phyloP scores from a whole-genome alignment of 2,329 filamentous ascomycete genomes.

The Microsporum ferrugineum region DNA sequence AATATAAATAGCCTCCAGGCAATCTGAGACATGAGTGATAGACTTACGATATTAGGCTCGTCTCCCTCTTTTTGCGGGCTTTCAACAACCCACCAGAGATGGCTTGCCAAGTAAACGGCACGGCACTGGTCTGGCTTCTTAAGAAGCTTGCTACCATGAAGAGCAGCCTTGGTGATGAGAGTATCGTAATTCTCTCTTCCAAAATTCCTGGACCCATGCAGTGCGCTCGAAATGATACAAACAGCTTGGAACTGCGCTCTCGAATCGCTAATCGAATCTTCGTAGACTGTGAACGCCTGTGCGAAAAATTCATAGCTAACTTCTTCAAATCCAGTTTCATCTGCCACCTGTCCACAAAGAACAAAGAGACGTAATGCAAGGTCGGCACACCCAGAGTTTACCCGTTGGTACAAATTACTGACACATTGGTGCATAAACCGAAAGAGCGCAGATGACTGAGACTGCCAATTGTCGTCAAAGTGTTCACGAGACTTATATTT shows the following conservation, averaged over 20 bases:
- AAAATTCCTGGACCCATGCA: conserved; percentile 83
- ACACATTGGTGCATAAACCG: conserved; percentile 90
- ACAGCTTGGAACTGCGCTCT: conserved; percentile 97
- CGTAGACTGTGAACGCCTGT: conserved; percentile 95
- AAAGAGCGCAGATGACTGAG: conserved; percentile 69
- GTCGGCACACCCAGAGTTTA: conserved; percentile 72
- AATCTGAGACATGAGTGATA: not conserved
- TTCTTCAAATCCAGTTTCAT: conserved; percentile 85
- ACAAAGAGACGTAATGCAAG: conserved; percentile 82
- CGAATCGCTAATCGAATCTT: conserved; percentile 90
- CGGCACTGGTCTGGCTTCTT: conserved; percentile 98
- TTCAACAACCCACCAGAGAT: conserved; percentile 95
- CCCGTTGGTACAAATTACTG: conserved; percentile 75
- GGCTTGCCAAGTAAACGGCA: conserved; percentile 89
- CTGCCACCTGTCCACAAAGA: conserved; percentile 82
- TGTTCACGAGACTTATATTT: conserved; percentile 86
- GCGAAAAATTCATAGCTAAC: conserved; percentile 97
- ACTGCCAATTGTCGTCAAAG: conserved; percentile 62
- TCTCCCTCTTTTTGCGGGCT: conserved; percentile 65
- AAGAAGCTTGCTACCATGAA: conserved; percentile 91
- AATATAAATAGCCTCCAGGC: not conserved
- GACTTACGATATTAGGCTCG: conserved; percentile 63
- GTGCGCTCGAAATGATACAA: conserved; percentile 77
- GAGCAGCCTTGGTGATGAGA: conserved; percentile 89
- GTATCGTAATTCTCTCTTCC: conserved; percentile 98